Evolutionary conservation across 345 rosid genomes (phyloP), one percentile per base, ranked within the genome.

Genomic region (Salix suchowensis): DNA sequence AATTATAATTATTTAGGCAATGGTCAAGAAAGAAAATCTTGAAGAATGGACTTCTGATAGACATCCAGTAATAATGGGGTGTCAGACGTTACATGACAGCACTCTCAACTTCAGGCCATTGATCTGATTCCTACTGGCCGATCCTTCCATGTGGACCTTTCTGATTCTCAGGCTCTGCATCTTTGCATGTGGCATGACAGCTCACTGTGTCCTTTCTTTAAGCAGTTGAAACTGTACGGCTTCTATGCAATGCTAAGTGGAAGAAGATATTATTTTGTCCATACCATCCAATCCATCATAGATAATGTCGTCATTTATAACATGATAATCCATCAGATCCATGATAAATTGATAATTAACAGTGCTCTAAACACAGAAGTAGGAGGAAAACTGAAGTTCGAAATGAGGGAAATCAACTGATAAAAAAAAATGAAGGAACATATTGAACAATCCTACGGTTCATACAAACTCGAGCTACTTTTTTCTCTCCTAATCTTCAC

Each of bases 171-270:
- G 65, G 74, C 52, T 72, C 83, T 80, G 86, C 80, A 67, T 75
- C 30, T 61, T 58, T 80, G 84, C 89, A 88, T 86, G 88, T 88
- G 88, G 77, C 74, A 55, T 72, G 61, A 44, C 80, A 79, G 64
- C 80, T 74, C 72, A 50, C 74, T 66, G 26, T 42, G 81, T 73
- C 73, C 66, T 58, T 67, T 76, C 62, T 36, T n/a, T 26, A 42
- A 61, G n/a, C 69, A 44, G 65, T 42, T 69, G 6, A 68, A 71
- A 67, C 46, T 73, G 78, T 54, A 30, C 58, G 52, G 14, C 46
- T 39, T 68, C 71, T 34, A 42, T 30, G 18, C 26, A 2, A 54
- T 21, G 4, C 46, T 36, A 52, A 12, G 46, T 21, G 28, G 72
- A 70, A 67, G 24, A 44, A 34, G 28, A 46, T 64, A 66, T 60